Percentiles rank a stretch among this genome's conserved stretches.
phyloP scores from a whole-genome alignment of 1,139 yeast genomes.

The Candida sp. region DNA sequence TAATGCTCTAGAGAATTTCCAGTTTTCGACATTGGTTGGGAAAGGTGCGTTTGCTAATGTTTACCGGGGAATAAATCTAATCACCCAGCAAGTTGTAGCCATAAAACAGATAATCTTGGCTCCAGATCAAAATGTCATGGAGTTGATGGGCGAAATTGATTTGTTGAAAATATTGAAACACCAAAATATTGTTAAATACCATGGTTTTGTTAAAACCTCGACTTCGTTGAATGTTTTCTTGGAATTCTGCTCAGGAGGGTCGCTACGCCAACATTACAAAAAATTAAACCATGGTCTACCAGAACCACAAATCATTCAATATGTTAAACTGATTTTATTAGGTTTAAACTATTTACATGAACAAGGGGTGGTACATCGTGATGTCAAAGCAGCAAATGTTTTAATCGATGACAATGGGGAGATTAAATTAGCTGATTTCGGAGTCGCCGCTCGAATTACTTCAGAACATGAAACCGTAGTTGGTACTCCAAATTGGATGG shows the following conservation, averaged over 20 bases:
- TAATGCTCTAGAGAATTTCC: constrained; percentile 51
- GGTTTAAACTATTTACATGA: constrained; percentile 71
- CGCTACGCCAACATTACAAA: constrained; percentile 67
- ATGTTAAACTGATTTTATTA: constrained; percentile 65
- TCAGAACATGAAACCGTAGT: constrained; percentile 42
- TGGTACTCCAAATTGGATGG: constrained; percentile 89
- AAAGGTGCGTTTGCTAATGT: constrained; percentile 96
- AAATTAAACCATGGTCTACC: constrained; percentile 51
- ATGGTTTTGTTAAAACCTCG: constrained; percentile 76
- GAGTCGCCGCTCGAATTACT: constrained; percentile 62
- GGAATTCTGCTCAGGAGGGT: constrained; percentile 80
- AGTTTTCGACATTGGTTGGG: constrained; percentile 75
- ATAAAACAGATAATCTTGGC: constrained; percentile 75
- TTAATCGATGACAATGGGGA: constrained; percentile 56
- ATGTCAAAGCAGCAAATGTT: constrained; percentile 77
- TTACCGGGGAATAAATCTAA: constrained; percentile 70
- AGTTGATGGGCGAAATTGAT: constrained; percentile 80
- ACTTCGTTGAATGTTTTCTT: constrained; percentile 69
- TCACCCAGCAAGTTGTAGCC: constrained; percentile 72
- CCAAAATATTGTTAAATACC: constrained; percentile 84
- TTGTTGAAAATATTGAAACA: constrained; percentile 79
- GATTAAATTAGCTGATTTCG: constrained; percentile 76
- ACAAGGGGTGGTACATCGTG: constrained; percentile 76
- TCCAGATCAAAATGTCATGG: constrained; percentile 39
- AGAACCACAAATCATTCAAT: constrained; percentile 58